Evolutionary conservation across 768 basidiomycete species (phyloP).

Genomic region (Kockovaella imperatae): DNA sequence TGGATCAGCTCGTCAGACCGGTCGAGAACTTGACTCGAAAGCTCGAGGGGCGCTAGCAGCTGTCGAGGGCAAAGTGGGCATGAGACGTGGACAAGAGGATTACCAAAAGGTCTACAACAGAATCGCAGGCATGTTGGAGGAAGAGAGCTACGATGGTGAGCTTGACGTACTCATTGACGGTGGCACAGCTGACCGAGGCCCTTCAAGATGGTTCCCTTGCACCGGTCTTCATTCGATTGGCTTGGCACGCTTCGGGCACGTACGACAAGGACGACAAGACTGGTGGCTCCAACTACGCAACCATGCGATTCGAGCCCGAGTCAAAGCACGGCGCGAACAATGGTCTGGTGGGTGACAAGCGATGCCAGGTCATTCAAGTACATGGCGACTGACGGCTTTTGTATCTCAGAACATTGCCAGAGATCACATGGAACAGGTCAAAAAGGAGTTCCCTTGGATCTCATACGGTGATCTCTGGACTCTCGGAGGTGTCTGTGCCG

Average conservation of each 20-base stretch:
- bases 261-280: conserved; percentile 60
- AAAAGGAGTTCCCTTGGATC: conserved; percentile 85
- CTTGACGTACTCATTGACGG: conserved; percentile 4
- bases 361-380: background rate
- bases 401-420: conserved; percentile 58
- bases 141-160: conserved; percentile 75
- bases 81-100: conserved; percentile 70
- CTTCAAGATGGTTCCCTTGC: conserved; percentile 48
- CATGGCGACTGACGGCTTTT: background rate
- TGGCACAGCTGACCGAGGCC: conserved; percentile 1
- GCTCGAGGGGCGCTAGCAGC: conserved; percentile 58
- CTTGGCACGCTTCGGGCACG: conserved; percentile 91
- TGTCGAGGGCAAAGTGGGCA: conserved; percentile 51
- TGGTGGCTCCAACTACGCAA: conserved; percentile 73
- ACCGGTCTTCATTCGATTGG: conserved; percentile 78
- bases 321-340: conserved; percentile 54
- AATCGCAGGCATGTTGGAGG: conserved; percentile 66
- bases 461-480: conserved; percentile 97
- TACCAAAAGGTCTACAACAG: conserved; percentile 95
- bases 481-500: conserved; percentile 80
- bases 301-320: conserved; percentile 95
- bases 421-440: conserved; percentile 72
- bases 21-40: conserved; percentile 56
- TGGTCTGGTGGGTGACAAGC: conserved; percentile 34
- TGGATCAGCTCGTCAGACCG: conserved; percentile 52